Base-by-base conservation (phyloP, 495 filamentous ascomycete species). In the Trypethelium eluteriae region DNA sequence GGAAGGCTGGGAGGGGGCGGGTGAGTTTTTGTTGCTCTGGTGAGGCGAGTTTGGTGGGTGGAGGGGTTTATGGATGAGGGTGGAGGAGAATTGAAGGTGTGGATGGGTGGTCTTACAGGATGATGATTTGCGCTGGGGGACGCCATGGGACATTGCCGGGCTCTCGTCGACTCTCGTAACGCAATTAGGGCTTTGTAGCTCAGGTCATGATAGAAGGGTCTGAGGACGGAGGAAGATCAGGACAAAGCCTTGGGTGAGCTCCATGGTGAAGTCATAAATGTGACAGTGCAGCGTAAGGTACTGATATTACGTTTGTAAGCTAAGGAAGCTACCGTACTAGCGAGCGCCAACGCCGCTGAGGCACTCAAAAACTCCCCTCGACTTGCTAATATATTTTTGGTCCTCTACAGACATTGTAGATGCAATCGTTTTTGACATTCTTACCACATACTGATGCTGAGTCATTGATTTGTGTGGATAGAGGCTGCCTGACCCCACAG, bases 1-100 rank as follows among this genome's bases (percentile, higher is more conserved):
- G 93, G 76, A 92, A 93, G 70, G 81, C 73, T 77, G 67, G 12
- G 44, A 11, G 53, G 18, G 73, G 32, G 77, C 78, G 64, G n/a
- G 36, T 36, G 65, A 62, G 18, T 18, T 68, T 25, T 25, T 25
- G 25, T 25, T 25, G 25, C 12, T 41, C 38, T 25, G 66, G 41
- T 18, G 34, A 57, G 41, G 53, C 39, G 57, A 3, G 10, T 11
- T 47, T 38, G 46, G 49, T 12, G 49, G 50, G 14, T 10, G 7
- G 16, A 4, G 44, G 36, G 32, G 44, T 4, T 66, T 18, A 14
- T 38, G 18, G 62, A 64, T 50, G 50, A 62, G 36, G 39, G 11
- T 53, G 34, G 39, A 38, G 14, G 56, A 62, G 32, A 38, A 34
- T 36, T 16, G 32, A 49, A 49, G 34, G 18, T 4, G 63, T 59